These are phyloP conservation scores for Aspergillus felis DNA, from an alignment of 2,329 filamentous ascomycete species.

Conservation along the genomic window DNA sequence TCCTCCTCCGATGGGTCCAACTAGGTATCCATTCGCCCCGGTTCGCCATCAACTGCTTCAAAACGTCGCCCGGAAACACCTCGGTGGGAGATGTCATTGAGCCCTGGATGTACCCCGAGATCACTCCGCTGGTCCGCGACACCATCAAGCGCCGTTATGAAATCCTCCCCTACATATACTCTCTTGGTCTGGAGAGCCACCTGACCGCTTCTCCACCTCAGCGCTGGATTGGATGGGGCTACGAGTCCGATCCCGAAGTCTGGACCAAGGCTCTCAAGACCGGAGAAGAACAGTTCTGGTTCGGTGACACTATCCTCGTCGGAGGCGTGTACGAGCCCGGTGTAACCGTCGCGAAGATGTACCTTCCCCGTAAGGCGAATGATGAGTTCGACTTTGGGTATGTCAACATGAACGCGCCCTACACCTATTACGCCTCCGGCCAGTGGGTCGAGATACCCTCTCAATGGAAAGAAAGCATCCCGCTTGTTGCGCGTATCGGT, in stretches of 20 bases:
- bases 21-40: conserved; percentile 65
- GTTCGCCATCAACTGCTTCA: conserved; percentile 76
- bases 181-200: conserved; percentile 60
- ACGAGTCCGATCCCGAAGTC: conserved; percentile 62
- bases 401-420: conserved; percentile 60
- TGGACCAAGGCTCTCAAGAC: conserved; percentile 59
- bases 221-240: conserved; percentile 71
- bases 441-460: conserved; percentile 52
- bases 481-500: conserved; percentile 54
- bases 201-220: conserved; percentile 60
- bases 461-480: conserved; percentile 53
- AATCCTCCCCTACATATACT: conserved; percentile 69
- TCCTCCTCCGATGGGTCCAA: conserved; percentile 70
- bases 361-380: conserved; percentile 52
- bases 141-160: conserved; percentile 69
- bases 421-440: conserved; percentile 53
- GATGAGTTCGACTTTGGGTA: conserved; percentile 52
- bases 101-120: conserved; percentile 72
- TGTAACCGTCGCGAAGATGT: conserved; percentile 52
- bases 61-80: conserved; percentile 64
- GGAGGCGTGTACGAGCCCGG: conserved; percentile 65
- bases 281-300: conserved; percentile 70
- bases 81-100: conserved; percentile 69
- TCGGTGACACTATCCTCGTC: conserved; percentile 63
- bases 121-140: conserved; percentile 58